Evolutionary conservation across 352 stramenopile genomes (phyloP).

Genomic region (Phytophthora cactorum): DNA sequence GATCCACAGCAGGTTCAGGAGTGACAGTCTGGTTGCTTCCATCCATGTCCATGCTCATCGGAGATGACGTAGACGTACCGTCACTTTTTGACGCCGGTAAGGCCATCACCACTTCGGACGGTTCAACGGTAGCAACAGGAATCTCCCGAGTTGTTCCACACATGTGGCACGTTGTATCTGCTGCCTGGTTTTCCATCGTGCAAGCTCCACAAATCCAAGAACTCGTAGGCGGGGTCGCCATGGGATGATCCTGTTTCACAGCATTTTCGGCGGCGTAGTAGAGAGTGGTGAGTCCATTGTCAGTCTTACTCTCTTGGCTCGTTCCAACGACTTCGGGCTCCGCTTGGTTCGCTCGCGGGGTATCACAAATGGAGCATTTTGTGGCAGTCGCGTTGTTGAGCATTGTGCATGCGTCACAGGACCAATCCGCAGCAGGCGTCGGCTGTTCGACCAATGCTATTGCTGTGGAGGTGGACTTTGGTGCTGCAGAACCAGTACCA

Average conservation of each 20-base stretch:
- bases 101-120: constrained; percentile 40
- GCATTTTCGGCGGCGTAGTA: constrained; percentile 71
- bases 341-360: constrained; percentile 33
- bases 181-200: constrained; percentile 80
- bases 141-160: constrained; percentile 59
- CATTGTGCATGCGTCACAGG: constrained; percentile 82
- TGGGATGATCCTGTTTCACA: constrained; percentile 37
- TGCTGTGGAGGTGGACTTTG: constrained; percentile 55
- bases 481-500: neutral
- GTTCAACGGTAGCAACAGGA: constrained; percentile 48
- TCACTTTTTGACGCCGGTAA: constrained; percentile 37
- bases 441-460: constrained; percentile 49
- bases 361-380: constrained; percentile 84
- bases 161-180: constrained; percentile 70
- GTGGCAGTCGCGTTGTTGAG: constrained; percentile 58
- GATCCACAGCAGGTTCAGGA: constrained; percentile 12
- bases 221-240: constrained; percentile 25
- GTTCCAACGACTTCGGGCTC: constrained; percentile 28
- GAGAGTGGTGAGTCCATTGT: constrained; percentile 69
- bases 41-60: constrained; percentile 52
- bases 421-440: constrained; percentile 54
- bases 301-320: constrained; percentile 29
- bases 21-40: constrained; percentile 11
- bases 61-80: constrained; percentile 27
- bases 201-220: constrained; percentile 71